Conservation (phyloP, 2,329 filamentous ascomycete species). For the Chaetothyriales sp. region DNA sequence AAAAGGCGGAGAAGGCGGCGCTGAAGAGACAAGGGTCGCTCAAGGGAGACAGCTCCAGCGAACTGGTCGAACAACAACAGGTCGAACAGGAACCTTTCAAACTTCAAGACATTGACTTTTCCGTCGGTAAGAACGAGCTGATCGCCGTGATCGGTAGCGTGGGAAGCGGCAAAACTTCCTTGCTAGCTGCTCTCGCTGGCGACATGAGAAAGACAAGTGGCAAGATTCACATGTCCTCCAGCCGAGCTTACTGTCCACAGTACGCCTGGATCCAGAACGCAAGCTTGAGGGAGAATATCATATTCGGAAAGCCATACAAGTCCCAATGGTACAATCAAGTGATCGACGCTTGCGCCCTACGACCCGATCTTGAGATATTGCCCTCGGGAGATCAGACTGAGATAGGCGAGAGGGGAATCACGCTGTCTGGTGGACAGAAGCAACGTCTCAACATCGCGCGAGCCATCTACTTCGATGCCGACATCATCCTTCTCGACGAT, state of each 20-base stretch:
- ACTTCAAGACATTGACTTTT: conserved; percentile 26
- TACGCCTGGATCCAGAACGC: conserved; percentile 97
- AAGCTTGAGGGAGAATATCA: conserved; percentile 72
- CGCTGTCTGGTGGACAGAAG: conserved; percentile 87
- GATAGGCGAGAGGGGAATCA: conserved; percentile 90
- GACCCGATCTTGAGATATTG: conserved; percentile 82
- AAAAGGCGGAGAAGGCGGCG: conserved; percentile 22
- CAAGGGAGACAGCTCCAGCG: conserved; percentile 15
- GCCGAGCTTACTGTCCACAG: conserved; percentile 81
- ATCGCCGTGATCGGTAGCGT: conserved; percentile 75
- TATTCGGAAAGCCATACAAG: conserved; percentile 70
- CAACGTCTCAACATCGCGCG: conserved; percentile 89
- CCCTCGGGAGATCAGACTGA: conserved; percentile 78
- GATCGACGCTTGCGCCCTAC: conserved; percentile 70
- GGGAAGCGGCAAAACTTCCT: conserved; percentile 75
- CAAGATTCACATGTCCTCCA: conserved; percentile 59
- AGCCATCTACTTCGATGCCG: conserved; percentile 50
- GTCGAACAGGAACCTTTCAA: conserved; percentile 25
- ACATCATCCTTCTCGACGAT: conserved; percentile 50
- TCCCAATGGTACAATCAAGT: conserved; percentile 68
- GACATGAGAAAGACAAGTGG: conserved; percentile 80
- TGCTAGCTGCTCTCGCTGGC: conserved; percentile 76
- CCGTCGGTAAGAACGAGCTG: conserved; percentile 33
- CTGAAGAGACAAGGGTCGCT: conserved; percentile 19
- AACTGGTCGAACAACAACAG: conserved; percentile 19